Evolutionary conservation across 2,329 filamentous ascomycete species (phyloP).

Genomic region (Alternaria ethzedia): DNA sequence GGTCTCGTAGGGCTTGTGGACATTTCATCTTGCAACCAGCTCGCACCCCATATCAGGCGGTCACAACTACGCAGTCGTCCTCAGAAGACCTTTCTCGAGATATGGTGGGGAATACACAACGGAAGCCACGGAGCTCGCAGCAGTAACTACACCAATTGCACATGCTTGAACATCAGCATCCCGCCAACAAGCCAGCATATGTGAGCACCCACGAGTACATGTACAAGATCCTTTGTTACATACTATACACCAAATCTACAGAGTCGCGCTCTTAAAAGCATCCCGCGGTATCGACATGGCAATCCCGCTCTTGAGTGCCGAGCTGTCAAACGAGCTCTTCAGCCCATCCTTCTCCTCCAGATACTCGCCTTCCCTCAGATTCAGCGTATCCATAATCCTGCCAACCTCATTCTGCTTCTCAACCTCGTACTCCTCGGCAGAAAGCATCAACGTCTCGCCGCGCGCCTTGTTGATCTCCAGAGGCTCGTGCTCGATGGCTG

Average conservation of each 20-base stretch:
- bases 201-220: background rate
- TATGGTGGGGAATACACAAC: too few relatives aligned
- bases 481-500: constrained; percentile 28
- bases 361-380: background rate
- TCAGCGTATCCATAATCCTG: constrained; percentile 17
- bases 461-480: constrained; percentile 21
- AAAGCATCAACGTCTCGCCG: constrained; percentile 18
- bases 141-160: too few relatives aligned
- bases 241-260: background rate
- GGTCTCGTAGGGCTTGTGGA: too few relatives aligned
- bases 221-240: background rate
- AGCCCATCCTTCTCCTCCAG: background rate
- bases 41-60: too few relatives aligned
- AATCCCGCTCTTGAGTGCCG: constrained; percentile 1
- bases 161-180: too few relatives aligned
- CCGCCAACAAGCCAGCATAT: too few relatives aligned
- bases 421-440: constrained; percentile 26
- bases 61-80: too few relatives aligned
- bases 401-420: constrained; percentile 26
- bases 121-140: too few relatives aligned
- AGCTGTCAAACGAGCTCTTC: background rate
- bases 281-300: background rate
- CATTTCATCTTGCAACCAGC: too few relatives aligned
- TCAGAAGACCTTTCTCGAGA: too few relatives aligned
- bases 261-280: background rate